Evolutionary conservation across 2,329 filamentous ascomycete genomes (phyloP), one percentile per base, ranked within the genome.

Genomic region (Trichoderma breve): DNA sequence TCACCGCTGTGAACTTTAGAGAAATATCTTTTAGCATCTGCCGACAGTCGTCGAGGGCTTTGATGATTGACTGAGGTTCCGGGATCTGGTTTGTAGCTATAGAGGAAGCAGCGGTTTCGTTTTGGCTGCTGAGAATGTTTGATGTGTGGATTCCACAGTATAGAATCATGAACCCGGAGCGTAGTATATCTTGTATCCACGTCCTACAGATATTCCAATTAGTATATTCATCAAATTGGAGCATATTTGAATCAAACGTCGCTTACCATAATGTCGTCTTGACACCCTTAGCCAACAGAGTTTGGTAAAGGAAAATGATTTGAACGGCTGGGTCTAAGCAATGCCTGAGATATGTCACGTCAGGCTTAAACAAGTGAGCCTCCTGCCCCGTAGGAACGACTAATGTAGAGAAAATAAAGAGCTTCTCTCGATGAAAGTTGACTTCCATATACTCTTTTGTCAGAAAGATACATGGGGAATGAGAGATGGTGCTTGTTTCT

Each of bases 101-200:
- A 4, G 69, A 47, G 7, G 69, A 71, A 47, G 32, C 14, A 21
- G 28, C 14, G 47, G 47, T 5, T 28, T 71, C 53, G 8, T 51
- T 34, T n/a, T 32, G 55, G 53, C 55, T 47, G 26, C 51, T 65
- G 36, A 71, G 61, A 18, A 71, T 60, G 62, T 71, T 71, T 30
- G 61, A 71, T 21, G 65, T 71, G 53, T 71, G 69, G n/a, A 71
- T 71, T 18, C 69, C 69, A 18, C 69, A 71, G 28, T 71, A 71
- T 11, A 71, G 61, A 7, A 65, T 71, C 69, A 71, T 71, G 53
- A 71, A 71, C 1, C 69, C 69, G 1, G 69, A 66, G 61, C 69
- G 69, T 26, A 71, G 69, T 7, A 65, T 65, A 34, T 71, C 69
- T 32, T 71, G 69, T n/a, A 71, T 62, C 69, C 47, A 66, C 14